Percentiles rank a stretch among this genome's conserved stretches.
Conservation (phyloP, 345 rosid genomes). For the Brassica nigra region DNA sequence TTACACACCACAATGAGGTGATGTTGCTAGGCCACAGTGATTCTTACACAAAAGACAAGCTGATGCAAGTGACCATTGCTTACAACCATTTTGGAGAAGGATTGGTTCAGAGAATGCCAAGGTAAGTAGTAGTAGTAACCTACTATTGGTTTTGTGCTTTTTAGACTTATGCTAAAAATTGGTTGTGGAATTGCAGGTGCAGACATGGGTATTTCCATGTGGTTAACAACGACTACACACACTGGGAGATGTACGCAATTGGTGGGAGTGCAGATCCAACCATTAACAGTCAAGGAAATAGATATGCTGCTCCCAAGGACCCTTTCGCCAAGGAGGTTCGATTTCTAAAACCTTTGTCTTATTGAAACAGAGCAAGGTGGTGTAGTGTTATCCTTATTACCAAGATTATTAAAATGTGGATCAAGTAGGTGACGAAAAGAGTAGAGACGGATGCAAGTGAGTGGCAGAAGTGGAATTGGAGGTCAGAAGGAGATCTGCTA, state of each 20-base stretch:
- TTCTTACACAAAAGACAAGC: slow-evolving; percentile 76
- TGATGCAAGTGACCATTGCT: slow-evolving; percentile 92
- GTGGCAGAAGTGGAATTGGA: slow-evolving; percentile 92
- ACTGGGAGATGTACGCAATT: slow-evolving; percentile 98
- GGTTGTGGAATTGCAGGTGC: slow-evolving; percentile 55
- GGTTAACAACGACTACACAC: slow-evolving; percentile 95
- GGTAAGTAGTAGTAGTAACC: slow-evolving; percentile 38
- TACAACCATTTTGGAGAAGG: slow-evolving; percentile 95
- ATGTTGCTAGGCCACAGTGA: slow-evolving; percentile 47
- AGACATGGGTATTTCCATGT: slow-evolving; percentile 96
- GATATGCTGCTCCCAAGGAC: slow-evolving; percentile 79
- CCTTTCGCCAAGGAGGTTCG: slow-evolving; percentile 85
- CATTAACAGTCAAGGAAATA: slow-evolving; percentile 94
- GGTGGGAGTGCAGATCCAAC: slow-evolving; percentile 96
- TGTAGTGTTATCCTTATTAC: not conserved
- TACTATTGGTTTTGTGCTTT: too few relatives aligned
- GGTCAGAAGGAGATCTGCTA: slow-evolving; percentile 85
- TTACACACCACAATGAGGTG: slow-evolving; percentile 95
- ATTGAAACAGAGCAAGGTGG: not conserved
- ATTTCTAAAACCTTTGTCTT: not conserved
- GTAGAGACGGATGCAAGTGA: slow-evolving; percentile 55
- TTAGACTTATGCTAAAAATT: not conserved
- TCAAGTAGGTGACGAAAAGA: slow-evolving; percentile 83
- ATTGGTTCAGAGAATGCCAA: slow-evolving; percentile 95
- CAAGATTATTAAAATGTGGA: slow-evolving; percentile 13